These are phyloP conservation scores for Saposhnikovia divaricata DNA, from an alignment of 129 eudicot species.

Conservation along the genomic window DNA sequence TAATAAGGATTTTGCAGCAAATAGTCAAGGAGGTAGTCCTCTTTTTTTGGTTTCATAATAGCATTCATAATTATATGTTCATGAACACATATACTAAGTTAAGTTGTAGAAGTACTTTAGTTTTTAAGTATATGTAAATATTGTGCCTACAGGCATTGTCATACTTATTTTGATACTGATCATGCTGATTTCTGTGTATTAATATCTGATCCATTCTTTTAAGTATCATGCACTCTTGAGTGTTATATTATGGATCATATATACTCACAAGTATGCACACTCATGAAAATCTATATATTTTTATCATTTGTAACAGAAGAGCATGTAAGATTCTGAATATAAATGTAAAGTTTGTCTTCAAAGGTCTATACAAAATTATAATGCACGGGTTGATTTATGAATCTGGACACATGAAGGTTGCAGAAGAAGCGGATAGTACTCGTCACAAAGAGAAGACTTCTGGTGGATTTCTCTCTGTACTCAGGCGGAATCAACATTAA, in stretches of 20 bases:
- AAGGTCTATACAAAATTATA: not conserved
- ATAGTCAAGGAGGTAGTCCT: slow-evolving; percentile 49
- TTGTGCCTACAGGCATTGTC: not conserved
- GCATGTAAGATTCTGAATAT: not conserved
- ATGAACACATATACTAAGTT: not conserved
- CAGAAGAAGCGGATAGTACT: slow-evolving; percentile 33
- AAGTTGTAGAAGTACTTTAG: not conserved
- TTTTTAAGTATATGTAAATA: not conserved
- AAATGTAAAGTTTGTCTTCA: not conserved
- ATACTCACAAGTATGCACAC: not conserved
- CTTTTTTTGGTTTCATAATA: not conserved
- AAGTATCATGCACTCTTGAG: not conserved
- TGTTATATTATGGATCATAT: not conserved
- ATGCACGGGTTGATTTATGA: not conserved
- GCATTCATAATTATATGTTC: not conserved
- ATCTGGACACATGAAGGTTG: slow-evolving; percentile 31
- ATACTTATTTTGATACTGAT: not conserved
- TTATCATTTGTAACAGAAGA: not conserved
- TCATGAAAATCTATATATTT: not conserved
- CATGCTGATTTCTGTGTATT: not conserved
- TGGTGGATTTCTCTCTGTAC: slow-evolving; percentile 44
- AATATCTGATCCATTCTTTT: not conserved
- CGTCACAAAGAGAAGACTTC: slow-evolving; percentile 41
- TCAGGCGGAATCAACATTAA: slow-evolving; percentile 39
- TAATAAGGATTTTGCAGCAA: slow-evolving; percentile 38